These are phyloP conservation scores for Pyrus communis DNA, from an alignment of 306 rosid genomes.

Conservation along the genomic window DNA sequence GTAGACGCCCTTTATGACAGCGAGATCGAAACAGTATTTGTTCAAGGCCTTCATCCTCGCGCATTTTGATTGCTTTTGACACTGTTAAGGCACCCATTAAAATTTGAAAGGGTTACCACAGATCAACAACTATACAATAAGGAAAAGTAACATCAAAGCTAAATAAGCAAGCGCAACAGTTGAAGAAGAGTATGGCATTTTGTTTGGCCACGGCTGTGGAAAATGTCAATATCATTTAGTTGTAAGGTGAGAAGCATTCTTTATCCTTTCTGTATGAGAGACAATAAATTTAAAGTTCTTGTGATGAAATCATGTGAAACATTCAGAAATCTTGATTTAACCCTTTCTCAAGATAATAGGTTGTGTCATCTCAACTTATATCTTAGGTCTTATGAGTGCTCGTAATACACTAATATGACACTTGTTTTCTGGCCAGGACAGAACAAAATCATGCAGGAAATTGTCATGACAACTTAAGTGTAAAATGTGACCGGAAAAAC, in stretches of 20 bases:
- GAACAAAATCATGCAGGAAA: neutral
- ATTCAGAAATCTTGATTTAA: slow-evolving; percentile 5
- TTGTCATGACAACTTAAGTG: neutral
- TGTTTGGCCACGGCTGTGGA: neutral
- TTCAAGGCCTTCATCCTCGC: slow-evolving; percentile 66
- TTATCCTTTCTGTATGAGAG: neutral
- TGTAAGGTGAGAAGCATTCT: neutral
- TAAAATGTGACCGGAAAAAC: slow-evolving; percentile 1
- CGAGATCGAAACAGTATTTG: slow-evolving; percentile 65
- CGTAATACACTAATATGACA: neutral
- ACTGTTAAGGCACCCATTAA: slow-evolving; percentile 40
- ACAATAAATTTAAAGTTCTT: neutral
- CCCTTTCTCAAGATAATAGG: neutral
- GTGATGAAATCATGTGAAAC: neutral
- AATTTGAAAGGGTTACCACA: slow-evolving; percentile 1
- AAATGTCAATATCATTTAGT: neutral
- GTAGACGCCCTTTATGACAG: slow-evolving; percentile 94
- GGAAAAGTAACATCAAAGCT: too few species aligned
- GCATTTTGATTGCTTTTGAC: slow-evolving; percentile 50
- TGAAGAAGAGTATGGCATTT: neutral
- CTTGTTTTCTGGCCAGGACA: neutral
- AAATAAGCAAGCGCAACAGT: neutral
- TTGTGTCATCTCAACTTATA: slow-evolving; percentile 8
- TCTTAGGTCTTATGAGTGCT: neutral
- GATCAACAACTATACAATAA: slow-evolving; percentile 15